phyloP scores from a whole-genome alignment of 2,329 filamentous ascomycete genomes.

The Diplodia seriata region DNA sequence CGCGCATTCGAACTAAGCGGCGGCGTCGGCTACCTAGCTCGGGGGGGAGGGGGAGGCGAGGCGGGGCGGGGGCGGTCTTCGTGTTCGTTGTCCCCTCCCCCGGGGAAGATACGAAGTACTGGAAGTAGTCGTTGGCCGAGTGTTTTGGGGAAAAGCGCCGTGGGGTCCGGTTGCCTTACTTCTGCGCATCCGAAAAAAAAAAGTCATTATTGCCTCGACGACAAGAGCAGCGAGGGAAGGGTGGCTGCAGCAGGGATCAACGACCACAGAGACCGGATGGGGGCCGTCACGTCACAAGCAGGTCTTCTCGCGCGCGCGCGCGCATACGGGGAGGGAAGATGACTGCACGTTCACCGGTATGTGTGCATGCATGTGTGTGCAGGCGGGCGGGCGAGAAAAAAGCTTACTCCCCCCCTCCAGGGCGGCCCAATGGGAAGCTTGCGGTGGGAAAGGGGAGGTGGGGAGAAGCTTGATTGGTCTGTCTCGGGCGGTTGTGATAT shows the following conservation, averaged over 20 bases:
- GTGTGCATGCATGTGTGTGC: too few relatives aligned
- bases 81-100: not conserved
- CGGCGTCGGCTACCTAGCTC: not conserved
- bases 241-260: not conserved
- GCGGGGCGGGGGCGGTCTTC: too few relatives aligned
- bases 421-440: constrained; percentile 1
- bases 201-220: not conserved
- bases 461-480: not conserved
- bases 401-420: not conserved
- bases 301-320: not conserved
- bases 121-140: not conserved
- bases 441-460: not conserved
- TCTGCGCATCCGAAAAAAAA: not conserved
- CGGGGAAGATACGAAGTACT: not conserved
- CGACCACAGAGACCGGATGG: too few relatives aligned
- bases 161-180: not conserved
- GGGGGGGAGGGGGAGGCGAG: too few relatives aligned
- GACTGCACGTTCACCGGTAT: not conserved
- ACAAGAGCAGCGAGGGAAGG: not conserved
- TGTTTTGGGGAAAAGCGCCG: not conserved
- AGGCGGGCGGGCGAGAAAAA: not conserved
- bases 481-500: constrained; percentile 7
- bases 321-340: not conserved
- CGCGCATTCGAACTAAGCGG: constrained; percentile 11
- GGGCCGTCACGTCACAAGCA: not conserved